Conservation (phyloP, 2,329 filamentous ascomycete genomes). For the Colletotrichum musicola region DNA sequence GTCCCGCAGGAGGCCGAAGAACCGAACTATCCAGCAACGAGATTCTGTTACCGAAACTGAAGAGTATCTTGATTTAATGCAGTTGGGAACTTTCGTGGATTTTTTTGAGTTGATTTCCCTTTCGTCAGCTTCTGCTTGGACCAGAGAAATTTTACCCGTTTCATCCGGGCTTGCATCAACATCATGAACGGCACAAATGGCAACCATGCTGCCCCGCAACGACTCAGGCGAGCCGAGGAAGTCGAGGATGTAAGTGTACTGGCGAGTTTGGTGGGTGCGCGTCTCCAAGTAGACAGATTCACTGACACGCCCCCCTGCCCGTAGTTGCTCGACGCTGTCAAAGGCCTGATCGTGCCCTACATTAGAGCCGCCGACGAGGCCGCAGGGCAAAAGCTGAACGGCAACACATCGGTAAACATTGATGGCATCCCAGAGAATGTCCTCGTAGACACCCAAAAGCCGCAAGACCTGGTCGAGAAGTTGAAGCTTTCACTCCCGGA, state of each 20-base stretch:
- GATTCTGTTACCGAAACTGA: neutral
- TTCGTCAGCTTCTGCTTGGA: neutral
- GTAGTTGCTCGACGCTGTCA: conserved; percentile 77
- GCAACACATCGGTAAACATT: conserved; percentile 58
- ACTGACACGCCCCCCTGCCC: conserved; percentile 27
- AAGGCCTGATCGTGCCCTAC: conserved; percentile 77
- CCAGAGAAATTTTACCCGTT: conserved; percentile 15
- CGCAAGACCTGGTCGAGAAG: conserved; percentile 67
- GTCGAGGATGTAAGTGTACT: conserved; percentile 58
- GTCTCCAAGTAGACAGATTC: neutral
- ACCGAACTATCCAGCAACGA: neutral
- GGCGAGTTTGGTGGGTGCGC: neutral
- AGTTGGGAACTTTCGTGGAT: too few species aligned
- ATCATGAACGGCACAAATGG: conserved; percentile 37
- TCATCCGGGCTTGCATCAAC: neutral
- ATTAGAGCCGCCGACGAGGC: conserved; percentile 78
- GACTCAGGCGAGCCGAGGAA: conserved; percentile 56
- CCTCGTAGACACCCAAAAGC: conserved; percentile 73
- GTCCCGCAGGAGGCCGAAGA: neutral
- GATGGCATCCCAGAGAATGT: conserved; percentile 62
- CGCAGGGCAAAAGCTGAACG: conserved; percentile 63
- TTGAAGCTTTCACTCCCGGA: conserved; percentile 71
- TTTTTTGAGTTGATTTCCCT: neutral
- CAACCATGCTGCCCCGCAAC: conserved; percentile 20
- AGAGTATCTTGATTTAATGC: neutral